Percentiles rank a stretch among this genome's conserved stretches.
Conservation (phyloP, 768 basidiomycete genomes). For the Tylopilus sp. region DNA sequence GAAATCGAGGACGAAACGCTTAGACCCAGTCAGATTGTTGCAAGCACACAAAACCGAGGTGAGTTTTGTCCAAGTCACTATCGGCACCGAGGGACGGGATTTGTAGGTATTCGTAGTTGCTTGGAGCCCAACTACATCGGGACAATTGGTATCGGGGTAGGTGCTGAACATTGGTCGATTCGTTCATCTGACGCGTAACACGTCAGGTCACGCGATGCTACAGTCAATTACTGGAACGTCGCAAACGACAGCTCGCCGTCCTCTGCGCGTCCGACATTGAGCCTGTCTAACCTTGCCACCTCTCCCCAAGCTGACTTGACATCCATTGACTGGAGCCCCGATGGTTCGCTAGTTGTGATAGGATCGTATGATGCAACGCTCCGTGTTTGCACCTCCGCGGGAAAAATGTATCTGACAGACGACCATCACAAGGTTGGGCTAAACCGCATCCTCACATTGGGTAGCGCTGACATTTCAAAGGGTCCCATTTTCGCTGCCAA, state of each 20-base stretch:
- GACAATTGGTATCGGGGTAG: slow-evolving; percentile 73
- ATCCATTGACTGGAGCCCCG: slow-evolving; percentile 71
- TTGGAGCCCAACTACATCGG: slow-evolving; percentile 64
- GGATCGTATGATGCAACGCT: slow-evolving; percentile 75
- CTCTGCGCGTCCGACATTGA: slow-evolving; percentile 35
- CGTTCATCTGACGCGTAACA: slow-evolving; percentile 2
- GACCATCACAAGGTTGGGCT: slow-evolving; percentile 59
- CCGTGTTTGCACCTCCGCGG: slow-evolving; percentile 60
- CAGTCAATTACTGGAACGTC: slow-evolving; percentile 71
- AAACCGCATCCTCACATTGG: neutral
- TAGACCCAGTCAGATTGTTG: slow-evolving; percentile 44
- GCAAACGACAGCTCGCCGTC: slow-evolving; percentile 24
- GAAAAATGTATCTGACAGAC: slow-evolving; percentile 61
- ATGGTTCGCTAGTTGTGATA: slow-evolving; percentile 71
- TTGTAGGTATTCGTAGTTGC: slow-evolving; percentile 75
- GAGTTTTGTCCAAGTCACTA: slow-evolving; percentile 15
- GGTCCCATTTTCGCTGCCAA: slow-evolving; percentile 77
- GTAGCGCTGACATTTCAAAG: slow-evolving; percentile 39
- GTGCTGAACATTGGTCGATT: slow-evolving; percentile 17
- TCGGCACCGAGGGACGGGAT: slow-evolving; percentile 2
- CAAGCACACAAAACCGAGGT: slow-evolving; percentile 65
- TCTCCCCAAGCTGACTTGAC: slow-evolving; percentile 61
- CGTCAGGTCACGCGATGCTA: slow-evolving; percentile 69
- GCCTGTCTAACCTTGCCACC: slow-evolving; percentile 48
- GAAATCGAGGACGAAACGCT: slow-evolving; percentile 36